A percentile compares a stretch with the other conserved stretches of the same genome.
Conservation (phyloP, 164 flowering plant species). For the Dillenia turbinata region DNA sequence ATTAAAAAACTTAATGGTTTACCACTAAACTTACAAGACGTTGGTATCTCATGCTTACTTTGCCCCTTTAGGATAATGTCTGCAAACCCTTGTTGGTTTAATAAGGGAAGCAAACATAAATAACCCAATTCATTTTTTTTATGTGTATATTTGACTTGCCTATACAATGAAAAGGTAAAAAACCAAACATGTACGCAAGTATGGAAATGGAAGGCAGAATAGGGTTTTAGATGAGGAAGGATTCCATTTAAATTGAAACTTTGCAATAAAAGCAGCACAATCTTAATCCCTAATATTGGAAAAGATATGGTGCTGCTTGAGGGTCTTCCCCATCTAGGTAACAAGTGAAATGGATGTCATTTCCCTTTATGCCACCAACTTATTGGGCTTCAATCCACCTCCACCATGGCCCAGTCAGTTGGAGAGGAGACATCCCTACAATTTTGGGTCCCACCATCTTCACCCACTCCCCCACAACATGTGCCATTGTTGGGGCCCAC, state of each 20-base stretch:
- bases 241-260: neutral
- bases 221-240: neutral
- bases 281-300: slow-evolving; percentile 10
- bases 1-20: too few species aligned
- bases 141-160: neutral
- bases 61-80: too few species aligned
- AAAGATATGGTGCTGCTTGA: slow-evolving; percentile 3
- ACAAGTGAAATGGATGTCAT: slow-evolving; percentile 12
- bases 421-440: slow-evolving; percentile 14
- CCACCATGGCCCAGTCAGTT: slow-evolving; percentile 19
- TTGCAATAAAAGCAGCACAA: neutral
- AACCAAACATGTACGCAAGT: too few species aligned
- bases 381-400: slow-evolving; percentile 9
- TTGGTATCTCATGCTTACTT: too few species aligned
- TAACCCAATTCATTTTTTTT: too few species aligned
- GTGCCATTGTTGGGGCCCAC: slow-evolving; percentile 5
- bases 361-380: slow-evolving; percentile 12
- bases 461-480: too few species aligned
- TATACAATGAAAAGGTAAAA: too few species aligned
- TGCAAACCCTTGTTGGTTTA: too few species aligned
- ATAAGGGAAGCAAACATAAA: too few species aligned
- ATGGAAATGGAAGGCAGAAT: neutral
- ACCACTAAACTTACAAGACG: too few species aligned
- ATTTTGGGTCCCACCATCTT: slow-evolving; percentile 9
- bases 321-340: neutral